Percentiles rank a stretch among this genome's conserved stretches.
Conservation (phyloP, 1,284 basidiomycete species). For the Omphalotus olearius region DNA sequence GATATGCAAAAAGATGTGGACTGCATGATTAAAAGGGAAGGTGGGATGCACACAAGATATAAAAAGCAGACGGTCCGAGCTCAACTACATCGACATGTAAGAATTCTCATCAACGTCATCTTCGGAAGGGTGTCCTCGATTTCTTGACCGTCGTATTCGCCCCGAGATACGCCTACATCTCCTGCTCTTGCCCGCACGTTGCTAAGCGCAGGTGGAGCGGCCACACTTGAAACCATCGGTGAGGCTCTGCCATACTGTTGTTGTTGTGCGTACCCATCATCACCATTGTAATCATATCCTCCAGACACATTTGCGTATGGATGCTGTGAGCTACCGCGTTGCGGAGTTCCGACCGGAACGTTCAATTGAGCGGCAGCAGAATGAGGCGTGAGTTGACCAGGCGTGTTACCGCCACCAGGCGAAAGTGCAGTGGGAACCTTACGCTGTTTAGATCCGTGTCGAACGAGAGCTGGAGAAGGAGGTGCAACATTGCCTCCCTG, state of each 20-base stretch:
- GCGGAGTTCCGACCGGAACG: conserved; percentile 55
- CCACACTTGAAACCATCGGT: conserved; percentile 68
- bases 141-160: conserved; percentile 55
- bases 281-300: conserved; percentile 52
- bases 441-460: conserved; percentile 65
- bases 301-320: conserved; percentile 60
- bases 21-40: conserved; percentile 19
- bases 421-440: conserved; percentile 52
- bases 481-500: conserved; percentile 58
- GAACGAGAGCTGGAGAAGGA: conserved; percentile 72
- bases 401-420: conserved; percentile 39
- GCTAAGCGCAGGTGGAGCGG: conserved; percentile 67
- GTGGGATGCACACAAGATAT: conserved; percentile 15
- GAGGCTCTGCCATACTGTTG: conserved; percentile 64
- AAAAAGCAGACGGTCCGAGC: conserved; percentile 11
- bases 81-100: conserved; percentile 75
- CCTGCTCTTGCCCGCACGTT: conserved; percentile 65
- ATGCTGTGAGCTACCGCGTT: conserved; percentile 47
- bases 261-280: conserved; percentile 44
- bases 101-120: conserved; percentile 56
- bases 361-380: conserved; percentile 73
- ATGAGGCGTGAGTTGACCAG: conserved; percentile 58
- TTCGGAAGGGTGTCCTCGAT: conserved; percentile 51
- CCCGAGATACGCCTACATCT: conserved; percentile 59
- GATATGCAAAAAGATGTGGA: conserved; percentile 19